These are phyloP conservation scores for Teunomyces stri DNA, from an alignment of 805 yeast species.

Conservation along the genomic window DNA sequence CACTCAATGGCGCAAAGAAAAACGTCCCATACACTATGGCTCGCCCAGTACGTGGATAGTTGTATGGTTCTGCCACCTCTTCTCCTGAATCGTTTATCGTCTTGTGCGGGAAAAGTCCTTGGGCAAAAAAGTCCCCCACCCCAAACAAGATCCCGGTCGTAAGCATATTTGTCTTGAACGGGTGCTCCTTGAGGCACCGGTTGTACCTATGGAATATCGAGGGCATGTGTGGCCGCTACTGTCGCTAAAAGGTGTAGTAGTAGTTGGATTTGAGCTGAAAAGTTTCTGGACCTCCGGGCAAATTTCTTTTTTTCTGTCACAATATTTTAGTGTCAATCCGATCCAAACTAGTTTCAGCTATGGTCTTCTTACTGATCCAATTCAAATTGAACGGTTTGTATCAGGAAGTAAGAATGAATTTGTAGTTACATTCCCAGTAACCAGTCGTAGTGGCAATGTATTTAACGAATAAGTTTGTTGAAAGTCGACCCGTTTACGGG, in stretches of 20 bases:
- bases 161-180: slow-evolving; percentile 52
- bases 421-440: no score
- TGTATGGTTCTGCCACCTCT: slow-evolving; percentile 17
- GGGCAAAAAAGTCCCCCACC: slow-evolving; percentile 42
- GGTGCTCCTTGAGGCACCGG: slow-evolving; percentile 38
- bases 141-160: slow-evolving; percentile 51
- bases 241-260: background rate
- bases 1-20: slow-evolving; percentile 40
- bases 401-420: no score
- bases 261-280: background rate
- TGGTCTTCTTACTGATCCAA: no score
- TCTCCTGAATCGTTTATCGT: slow-evolving; percentile 16
- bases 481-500: background rate
- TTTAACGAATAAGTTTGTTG: background rate
- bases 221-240: background rate
- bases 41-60: slow-evolving; percentile 30
- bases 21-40: slow-evolving; percentile 38
- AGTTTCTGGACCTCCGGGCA: background rate
- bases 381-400: no score
- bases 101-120: slow-evolving; percentile 35
- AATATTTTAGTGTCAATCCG: no score
- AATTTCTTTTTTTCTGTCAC: background rate
- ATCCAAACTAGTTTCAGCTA: no score
- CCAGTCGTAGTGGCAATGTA: no score
- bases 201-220: slow-evolving; percentile 17